These are phyloP conservation scores for Actinomortierella ambigua DNA, from an alignment of 371 early-diverging fungal genomes.

Conservation along the genomic window DNA sequence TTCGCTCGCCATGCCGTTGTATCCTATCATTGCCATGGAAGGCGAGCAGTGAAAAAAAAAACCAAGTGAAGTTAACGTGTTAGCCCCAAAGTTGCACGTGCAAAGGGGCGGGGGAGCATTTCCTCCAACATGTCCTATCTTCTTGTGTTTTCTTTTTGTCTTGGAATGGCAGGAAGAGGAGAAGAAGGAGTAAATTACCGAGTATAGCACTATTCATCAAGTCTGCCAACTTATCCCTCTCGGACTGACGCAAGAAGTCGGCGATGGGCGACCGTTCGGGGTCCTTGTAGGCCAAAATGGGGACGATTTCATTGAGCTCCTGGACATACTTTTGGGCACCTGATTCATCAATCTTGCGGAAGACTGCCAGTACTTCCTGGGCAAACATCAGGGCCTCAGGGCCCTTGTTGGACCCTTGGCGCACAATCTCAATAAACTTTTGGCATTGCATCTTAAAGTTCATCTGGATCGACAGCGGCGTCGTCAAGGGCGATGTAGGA, in stretches of 20 bases:
- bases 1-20: conserved; percentile 43
- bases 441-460: conserved; percentile 50
- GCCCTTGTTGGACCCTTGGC: conserved; percentile 26
- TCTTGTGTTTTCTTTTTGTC: too few relatives aligned
- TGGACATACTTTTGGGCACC: conserved; percentile 32
- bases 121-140: too few relatives aligned
- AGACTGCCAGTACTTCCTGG: conserved; percentile 31
- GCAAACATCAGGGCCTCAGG: conserved; percentile 48
- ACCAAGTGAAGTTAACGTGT: too few relatives aligned
- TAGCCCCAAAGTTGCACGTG: too few relatives aligned
- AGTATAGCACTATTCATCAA: conserved; percentile 50
- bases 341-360: conserved; percentile 13
- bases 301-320: conserved; percentile 27
- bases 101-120: too few relatives aligned
- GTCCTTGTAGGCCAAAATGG: conserved; percentile 43
- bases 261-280: conserved; percentile 46
- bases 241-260: conserved; percentile 41
- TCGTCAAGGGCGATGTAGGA: conserved; percentile 21
- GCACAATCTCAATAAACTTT: conserved; percentile 48
- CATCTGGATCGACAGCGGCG: conserved; percentile 45
- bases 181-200: too few relatives aligned
- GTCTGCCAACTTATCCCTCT: conserved; percentile 47
- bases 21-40: conserved; percentile 17
- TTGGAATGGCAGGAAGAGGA: too few relatives aligned
- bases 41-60: neutral